Evolutionary conservation across 768 basidiomycete species (phyloP).

Genomic region (Boletales sp.): DNA sequence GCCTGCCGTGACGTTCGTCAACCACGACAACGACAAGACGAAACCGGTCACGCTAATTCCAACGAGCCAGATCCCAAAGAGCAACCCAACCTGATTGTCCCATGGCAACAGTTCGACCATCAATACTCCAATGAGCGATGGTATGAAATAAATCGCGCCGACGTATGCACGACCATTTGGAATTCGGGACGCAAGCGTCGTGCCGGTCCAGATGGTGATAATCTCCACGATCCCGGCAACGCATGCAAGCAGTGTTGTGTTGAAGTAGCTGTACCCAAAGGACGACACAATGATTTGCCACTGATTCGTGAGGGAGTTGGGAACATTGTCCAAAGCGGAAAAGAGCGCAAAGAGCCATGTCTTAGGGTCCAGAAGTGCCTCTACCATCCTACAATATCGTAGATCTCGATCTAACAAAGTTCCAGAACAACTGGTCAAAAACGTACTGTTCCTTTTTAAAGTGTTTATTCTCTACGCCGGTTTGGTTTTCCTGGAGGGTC

Average conservation of each 20-base stretch:
- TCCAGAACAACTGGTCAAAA: too few species aligned
- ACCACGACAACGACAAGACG: slow-evolving; percentile 59
- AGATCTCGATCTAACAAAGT: too few species aligned
- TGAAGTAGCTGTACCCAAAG: slow-evolving; percentile 59
- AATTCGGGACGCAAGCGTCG: slow-evolving; percentile 52
- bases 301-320: slow-evolving; percentile 68
- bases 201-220: slow-evolving; percentile 64
- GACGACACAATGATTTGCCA: slow-evolving; percentile 59
- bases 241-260: slow-evolving; percentile 68
- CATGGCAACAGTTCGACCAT: slow-evolving; percentile 64
- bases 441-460: slow-evolving; percentile 79
- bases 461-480: slow-evolving; percentile 76
- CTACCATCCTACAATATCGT: slow-evolving; percentile 49
- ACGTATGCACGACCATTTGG: slow-evolving; percentile 63
- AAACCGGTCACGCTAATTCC: slow-evolving; percentile 57
- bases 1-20: slow-evolving; percentile 61
- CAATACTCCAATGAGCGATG: slow-evolving; percentile 60
- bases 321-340: slow-evolving; percentile 55
- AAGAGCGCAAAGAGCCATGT: slow-evolving; percentile 77
- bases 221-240: slow-evolving; percentile 67
- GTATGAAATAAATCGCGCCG: slow-evolving; percentile 56
- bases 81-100: slow-evolving; percentile 59
- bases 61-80: slow-evolving; percentile 41
- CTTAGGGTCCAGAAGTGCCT: slow-evolving; percentile 65
- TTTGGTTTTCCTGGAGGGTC: slow-evolving; percentile 58